Base-by-base conservation (phyloP, 257 asterid genomes). In the Solanum habrochaites region DNA sequence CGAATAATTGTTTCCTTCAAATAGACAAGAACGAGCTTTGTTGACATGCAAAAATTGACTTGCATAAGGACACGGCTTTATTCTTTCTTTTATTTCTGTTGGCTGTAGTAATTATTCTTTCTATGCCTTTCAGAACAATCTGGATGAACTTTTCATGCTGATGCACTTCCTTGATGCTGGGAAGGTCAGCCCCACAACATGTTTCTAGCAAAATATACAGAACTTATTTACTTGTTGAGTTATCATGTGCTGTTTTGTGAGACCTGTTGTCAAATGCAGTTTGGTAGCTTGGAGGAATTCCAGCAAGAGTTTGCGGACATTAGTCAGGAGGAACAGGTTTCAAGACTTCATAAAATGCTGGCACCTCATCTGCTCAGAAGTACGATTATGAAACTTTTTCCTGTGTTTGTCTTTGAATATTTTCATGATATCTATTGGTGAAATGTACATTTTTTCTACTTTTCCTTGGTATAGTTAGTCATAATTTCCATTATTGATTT, bases 81-180 rank as follows among this genome's bases (percentile, higher is more conserved):
- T 40, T 29, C 49, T 89, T 32, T 85, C 32, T 25, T 23, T 77
- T 67, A 43, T 52, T 58, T 60, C 58, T 82, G 35, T 78, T 29
- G 82, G 15, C 20, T 23, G 74, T 37, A 32, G 27, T 91, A 87
- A 86, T 89, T 82, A 75, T 77, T 90, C 90, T 67, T 78, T 45
- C 89, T 58, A 72, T 91, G 86, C 85, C 73, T 89, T 92, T 93
- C 99, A 97, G 99, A 97, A 97, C 92, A 95, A 97, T 92, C 90
- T 97, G 93, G 99, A 97, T 85, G 99, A 97, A 85, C 98, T 97
- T 85, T 97, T 97, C 92, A 96, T 97, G 99, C 99, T 97, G 85
- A 97, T 97, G 99, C 99, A 97, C 93, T 97, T 97, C 93, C 99
- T 97, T 87, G 99, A 97, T 90, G 98, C 99, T 86, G 99, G 99